phyloP scores from a whole-genome alignment of 139 green algal species.

The Trebouxia sp. region DNA sequence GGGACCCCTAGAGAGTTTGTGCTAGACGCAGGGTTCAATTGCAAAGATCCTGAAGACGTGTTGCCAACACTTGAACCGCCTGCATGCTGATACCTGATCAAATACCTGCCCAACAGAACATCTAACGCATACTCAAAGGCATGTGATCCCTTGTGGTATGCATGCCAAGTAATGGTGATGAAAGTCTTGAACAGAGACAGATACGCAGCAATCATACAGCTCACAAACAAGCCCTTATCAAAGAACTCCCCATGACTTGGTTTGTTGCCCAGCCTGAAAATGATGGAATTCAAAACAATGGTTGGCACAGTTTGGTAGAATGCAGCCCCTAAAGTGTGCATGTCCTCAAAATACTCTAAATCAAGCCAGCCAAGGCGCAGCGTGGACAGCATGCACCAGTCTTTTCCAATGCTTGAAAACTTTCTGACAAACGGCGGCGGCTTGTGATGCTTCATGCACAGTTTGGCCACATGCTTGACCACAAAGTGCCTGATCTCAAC shows the following conservation, averaged over 20 bases:
- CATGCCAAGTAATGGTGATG: constrained; percentile 3
- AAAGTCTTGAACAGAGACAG: background rate
- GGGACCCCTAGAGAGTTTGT: background rate
- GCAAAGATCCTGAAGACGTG: background rate
- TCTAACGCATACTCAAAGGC: background rate
- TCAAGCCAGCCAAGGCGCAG: background rate
- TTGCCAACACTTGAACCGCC: background rate
- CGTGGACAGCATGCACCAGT: background rate
- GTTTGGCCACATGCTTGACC: background rate
- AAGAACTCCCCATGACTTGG: background rate
- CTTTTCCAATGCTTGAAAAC: background rate
- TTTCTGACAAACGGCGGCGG: background rate
- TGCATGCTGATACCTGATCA: background rate
- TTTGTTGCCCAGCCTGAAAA: constrained; percentile 5
- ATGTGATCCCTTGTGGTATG: background rate
- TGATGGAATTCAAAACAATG: constrained; percentile 7
- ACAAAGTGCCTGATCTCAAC: background rate
- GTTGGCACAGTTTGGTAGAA: background rate
- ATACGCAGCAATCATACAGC: constrained; percentile 10
- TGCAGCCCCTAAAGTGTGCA: constrained; percentile 3
- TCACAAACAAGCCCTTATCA: background rate
- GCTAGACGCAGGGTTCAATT: background rate
- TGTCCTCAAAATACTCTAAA: constrained; percentile 9
- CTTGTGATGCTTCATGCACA: background rate
- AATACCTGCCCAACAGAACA: background rate